Evolutionary conservation across 257 asterid genomes (phyloP).

Genomic region (Buddleja alternifolia): DNA sequence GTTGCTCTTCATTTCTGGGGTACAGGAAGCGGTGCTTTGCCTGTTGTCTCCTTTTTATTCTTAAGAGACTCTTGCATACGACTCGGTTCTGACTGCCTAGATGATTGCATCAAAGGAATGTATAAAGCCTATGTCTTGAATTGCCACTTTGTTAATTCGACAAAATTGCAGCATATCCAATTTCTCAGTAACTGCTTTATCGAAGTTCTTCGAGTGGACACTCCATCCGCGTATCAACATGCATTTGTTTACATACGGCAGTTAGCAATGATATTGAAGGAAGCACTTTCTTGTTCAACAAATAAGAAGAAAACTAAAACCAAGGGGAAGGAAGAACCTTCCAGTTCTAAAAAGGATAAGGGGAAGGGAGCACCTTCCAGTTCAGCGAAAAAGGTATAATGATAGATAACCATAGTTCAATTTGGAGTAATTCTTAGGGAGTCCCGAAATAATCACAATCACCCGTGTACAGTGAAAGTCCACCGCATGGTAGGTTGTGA

Average conservation of each 20-base stretch:
- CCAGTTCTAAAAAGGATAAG: conserved; percentile 45
- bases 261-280: conserved; percentile 78
- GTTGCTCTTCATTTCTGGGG: conserved; percentile 98
- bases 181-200: conserved; percentile 87
- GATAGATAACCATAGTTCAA: neutral
- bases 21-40: conserved; percentile 88
- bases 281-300: conserved; percentile 59
- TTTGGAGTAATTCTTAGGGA: neutral
- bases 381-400: conserved; percentile 43
- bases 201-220: conserved; percentile 74
- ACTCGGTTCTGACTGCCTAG: conserved; percentile 81
- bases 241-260: conserved; percentile 90
- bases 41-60: conserved; percentile 87
- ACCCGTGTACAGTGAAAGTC: too few species aligned
- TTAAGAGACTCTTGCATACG: conserved; percentile 77
- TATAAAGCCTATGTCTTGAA: conserved; percentile 85
- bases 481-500: too few species aligned
- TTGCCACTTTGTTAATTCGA: conserved; percentile 72
- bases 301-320: conserved; percentile 50
- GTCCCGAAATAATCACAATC: too few species aligned
- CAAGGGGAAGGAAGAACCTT: conserved; percentile 45
- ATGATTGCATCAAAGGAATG: conserved; percentile 92
- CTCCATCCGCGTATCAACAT: conserved; percentile 83
- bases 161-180: conserved; percentile 86
- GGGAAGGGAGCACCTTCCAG: conserved; percentile 48